Evolutionary conservation across 2,329 filamentous ascomycete genomes (phyloP).

Genomic region (Nannizziopsis barbatae): DNA sequence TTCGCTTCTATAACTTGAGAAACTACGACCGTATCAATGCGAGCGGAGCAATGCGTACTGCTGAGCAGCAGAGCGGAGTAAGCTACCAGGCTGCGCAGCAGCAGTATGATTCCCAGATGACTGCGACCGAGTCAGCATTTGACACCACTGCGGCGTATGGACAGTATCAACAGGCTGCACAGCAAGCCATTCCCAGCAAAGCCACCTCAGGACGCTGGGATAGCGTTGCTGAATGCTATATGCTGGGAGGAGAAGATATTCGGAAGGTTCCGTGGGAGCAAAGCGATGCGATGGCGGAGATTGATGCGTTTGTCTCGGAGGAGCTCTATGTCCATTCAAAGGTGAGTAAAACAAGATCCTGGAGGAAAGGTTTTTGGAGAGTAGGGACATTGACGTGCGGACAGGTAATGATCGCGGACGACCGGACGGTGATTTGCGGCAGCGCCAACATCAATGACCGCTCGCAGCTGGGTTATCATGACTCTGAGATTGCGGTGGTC

Average conservation of each 20-base stretch:
- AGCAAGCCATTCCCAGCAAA: slow-evolving; percentile 37
- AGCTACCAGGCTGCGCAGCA: slow-evolving; percentile 36
- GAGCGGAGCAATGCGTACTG: slow-evolving; percentile 55
- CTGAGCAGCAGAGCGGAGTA: slow-evolving; percentile 35
- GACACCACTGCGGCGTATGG: slow-evolving; percentile 44
- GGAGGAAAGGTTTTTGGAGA: slow-evolving; percentile 36
- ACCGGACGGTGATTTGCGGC: slow-evolving; percentile 70
- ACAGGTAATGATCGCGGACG: slow-evolving; percentile 66
- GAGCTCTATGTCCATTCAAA: slow-evolving; percentile 94
- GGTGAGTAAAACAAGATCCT: slow-evolving; percentile 24
- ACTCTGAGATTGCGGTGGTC: slow-evolving; percentile 81
- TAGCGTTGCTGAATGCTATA: slow-evolving; percentile 65
- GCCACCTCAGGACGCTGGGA: slow-evolving; percentile 39
- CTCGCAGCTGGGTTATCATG: slow-evolving; percentile 72
- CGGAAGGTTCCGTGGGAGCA: slow-evolving; percentile 68
- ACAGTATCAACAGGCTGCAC: slow-evolving; percentile 61
- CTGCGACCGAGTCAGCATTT: slow-evolving; percentile 26
- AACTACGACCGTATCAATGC: slow-evolving; percentile 88
- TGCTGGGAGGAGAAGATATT: slow-evolving; percentile 56
- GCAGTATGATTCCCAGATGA: slow-evolving; percentile 38
- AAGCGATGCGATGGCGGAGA: slow-evolving; percentile 57
- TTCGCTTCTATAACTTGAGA: slow-evolving; percentile 89
- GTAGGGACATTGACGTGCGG: slow-evolving; percentile 26
- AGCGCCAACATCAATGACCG: slow-evolving; percentile 59
- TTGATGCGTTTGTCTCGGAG: slow-evolving; percentile 81